Evolutionary conservation across 1,139 yeast genomes (phyloP), one percentile per base, ranked within the genome.

Genomic region (Taiozyma sp.): DNA sequence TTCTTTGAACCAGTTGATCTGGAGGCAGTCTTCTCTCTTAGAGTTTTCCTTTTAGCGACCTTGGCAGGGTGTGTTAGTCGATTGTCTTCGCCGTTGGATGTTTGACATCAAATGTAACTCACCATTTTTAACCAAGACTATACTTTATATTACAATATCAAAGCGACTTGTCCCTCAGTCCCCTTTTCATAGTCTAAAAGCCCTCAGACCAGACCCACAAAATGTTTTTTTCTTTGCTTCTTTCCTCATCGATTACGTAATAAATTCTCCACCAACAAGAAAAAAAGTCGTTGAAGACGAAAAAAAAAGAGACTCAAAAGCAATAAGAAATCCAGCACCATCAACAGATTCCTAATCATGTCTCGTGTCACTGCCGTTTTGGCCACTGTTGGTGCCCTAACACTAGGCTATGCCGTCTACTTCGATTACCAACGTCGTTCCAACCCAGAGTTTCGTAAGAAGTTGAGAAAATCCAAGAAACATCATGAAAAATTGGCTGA

Each of bases 401-500:
- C 85, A 48, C 79, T 83, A 49, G 92, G 91, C 19, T 93, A 93
- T 70, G 90, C 95, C 53, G 75, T 83, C 46, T 93, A 89, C 75
- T 93, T 93, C 65, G 99, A 93, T 72, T 88, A 91, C 76, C 80
- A 79, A 72, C 89, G 99, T 73, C 88, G 98, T 75, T 78, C 78
- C 70, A 83, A 87, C 52, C 71, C 87, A 24, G 87, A 82, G 49
- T 93, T 93, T 79, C 87, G 99, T 77, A 83, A 80, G 65, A 68
- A 79, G 50, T 78, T 92, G 64, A 82, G 80, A 68, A 82, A 80
- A 69, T 78, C 80, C 64, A 79, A 83, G 54, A 76, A 74, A 65
- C 80, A 78, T 67, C 84, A 82, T 55, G 72, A 79, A 62, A 81
- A 82, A 64, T 72, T 77, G 65, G 79, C 79, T 49, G 79, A 80